Conservation (phyloP, 139 green algal species). For the Chlamydomonas sp. region DNA sequence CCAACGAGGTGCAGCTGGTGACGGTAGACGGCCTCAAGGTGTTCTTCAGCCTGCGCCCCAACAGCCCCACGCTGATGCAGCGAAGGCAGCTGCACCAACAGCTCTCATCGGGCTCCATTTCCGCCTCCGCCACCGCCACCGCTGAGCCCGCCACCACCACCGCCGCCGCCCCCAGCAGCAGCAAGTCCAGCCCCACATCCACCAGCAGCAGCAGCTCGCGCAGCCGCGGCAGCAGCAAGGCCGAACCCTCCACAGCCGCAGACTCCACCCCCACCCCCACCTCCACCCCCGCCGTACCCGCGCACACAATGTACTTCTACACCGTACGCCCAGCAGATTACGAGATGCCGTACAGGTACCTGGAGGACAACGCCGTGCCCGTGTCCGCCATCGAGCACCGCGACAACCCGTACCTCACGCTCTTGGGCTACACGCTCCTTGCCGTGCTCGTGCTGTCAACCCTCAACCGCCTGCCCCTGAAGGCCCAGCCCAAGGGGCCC, state of each 20-base stretch:
- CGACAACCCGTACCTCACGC: constrained; percentile 10
- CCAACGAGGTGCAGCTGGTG: constrained; percentile 77
- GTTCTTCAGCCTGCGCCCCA: constrained; percentile 13
- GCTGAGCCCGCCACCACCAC: neutral
- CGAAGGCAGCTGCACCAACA: constrained; percentile 3
- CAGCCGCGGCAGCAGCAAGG: neutral
- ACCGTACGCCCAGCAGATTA: constrained; percentile 82
- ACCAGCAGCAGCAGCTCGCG: neutral
- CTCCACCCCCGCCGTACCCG: neutral
- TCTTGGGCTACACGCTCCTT: constrained; percentile 75
- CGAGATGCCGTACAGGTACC: constrained; percentile 17
- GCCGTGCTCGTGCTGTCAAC: constrained; percentile 68
- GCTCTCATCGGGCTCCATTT: neutral
- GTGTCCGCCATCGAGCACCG: constrained; percentile 14
- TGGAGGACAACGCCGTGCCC: constrained; percentile 20
- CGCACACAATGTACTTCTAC: constrained; percentile 62
- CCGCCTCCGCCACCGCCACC: neutral
- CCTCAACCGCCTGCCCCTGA: constrained; percentile 76
- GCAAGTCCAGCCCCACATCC: neutral
- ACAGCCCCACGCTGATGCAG: constrained; percentile 20
- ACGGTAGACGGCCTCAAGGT: constrained; percentile 74
- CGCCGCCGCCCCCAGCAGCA: neutral
- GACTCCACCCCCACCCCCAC: neutral
- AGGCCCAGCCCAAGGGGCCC: constrained; percentile 54
- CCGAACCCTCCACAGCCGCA: neutral